Conservation (phyloP, 345 rosid genomes). For the Salix purpurea region DNA sequence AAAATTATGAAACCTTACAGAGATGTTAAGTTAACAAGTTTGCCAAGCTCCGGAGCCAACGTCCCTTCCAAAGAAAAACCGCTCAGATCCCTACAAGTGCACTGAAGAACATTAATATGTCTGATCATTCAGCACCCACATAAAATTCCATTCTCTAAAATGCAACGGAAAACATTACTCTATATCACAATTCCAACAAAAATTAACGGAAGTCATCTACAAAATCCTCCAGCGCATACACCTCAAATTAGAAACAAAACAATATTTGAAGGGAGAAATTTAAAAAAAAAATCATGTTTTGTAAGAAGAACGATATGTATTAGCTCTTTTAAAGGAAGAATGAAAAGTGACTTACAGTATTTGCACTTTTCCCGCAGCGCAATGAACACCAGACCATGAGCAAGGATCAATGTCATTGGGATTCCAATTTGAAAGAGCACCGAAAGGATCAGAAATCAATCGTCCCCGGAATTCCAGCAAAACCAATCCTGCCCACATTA, state of each 20-base stretch:
- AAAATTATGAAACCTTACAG: constrained; percentile 47
- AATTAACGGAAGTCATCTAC: background rate
- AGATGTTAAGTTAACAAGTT: constrained; percentile 55
- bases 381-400: constrained; percentile 69
- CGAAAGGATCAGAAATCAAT: constrained; percentile 65
- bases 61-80: constrained; percentile 61
- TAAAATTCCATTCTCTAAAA: background rate
- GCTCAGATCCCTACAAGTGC: constrained; percentile 54
- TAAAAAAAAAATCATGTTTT: background rate
- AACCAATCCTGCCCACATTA: constrained; percentile 45
- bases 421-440: constrained; percentile 67
- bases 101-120: constrained; percentile 3
- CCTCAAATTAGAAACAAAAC: background rate
- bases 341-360: constrained; percentile 55
- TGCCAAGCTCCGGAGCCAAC: constrained; percentile 69
- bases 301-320: background rate
- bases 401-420: constrained; percentile 48
- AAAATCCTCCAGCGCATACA: background rate
- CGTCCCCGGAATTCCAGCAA: constrained; percentile 61
- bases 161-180: background rate
- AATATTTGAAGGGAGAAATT: background rate
- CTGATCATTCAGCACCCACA: background rate
- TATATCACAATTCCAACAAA: background rate
- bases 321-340: constrained; percentile 4
- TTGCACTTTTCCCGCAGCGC: constrained; percentile 64